These are phyloP conservation scores for Pseudonectria foliicola DNA, from an alignment of 2,329 filamentous ascomycete species.

Conservation along the genomic window DNA sequence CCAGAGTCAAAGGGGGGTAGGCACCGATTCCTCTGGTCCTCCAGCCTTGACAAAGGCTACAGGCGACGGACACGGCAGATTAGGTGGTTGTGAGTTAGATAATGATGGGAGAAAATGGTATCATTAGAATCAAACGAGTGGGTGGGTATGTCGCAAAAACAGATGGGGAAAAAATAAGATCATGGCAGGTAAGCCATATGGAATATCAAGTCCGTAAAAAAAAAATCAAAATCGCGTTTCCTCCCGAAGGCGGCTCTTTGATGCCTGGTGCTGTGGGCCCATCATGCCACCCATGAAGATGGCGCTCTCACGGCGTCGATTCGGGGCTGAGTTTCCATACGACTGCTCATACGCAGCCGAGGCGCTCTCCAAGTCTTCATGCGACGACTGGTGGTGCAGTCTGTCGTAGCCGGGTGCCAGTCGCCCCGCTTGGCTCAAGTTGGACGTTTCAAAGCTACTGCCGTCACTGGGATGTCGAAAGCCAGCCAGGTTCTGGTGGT, in stretches of 20 bases:
- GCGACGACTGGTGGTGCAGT: conserved; percentile 25
- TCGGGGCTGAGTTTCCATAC: conserved; percentile 40
- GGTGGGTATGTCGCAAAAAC: conserved; percentile 26
- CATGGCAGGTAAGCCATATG: too few species aligned
- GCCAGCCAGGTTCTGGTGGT: neutral
- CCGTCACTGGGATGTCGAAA: conserved; percentile 39
- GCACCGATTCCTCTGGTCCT: too few species aligned
- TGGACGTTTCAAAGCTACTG: conserved; percentile 22
- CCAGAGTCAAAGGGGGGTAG: neutral
- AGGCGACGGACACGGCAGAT: too few species aligned
- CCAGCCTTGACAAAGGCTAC: too few species aligned
- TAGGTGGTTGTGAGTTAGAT: conserved; percentile 16
- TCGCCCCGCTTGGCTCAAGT: conserved; percentile 12
- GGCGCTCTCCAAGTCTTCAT: conserved; percentile 17
- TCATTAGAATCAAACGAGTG: conserved; percentile 25
- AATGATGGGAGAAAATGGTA: conserved; percentile 21
- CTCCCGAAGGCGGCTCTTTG: conserved; percentile 47
- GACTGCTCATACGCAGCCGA: conserved; percentile 29
- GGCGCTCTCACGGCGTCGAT: conserved; percentile 52
- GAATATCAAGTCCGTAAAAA: conserved; percentile 14
- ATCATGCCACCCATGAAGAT: conserved; percentile 47
- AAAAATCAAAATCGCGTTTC: conserved; percentile 40
- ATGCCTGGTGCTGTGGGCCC: conserved; percentile 42
- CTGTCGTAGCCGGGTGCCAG: conserved; percentile 31
- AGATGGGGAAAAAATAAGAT: too few species aligned